These are phyloP conservation scores for Quercus parvula DNA, from an alignment of 306 rosid species.

Conservation along the genomic window DNA sequence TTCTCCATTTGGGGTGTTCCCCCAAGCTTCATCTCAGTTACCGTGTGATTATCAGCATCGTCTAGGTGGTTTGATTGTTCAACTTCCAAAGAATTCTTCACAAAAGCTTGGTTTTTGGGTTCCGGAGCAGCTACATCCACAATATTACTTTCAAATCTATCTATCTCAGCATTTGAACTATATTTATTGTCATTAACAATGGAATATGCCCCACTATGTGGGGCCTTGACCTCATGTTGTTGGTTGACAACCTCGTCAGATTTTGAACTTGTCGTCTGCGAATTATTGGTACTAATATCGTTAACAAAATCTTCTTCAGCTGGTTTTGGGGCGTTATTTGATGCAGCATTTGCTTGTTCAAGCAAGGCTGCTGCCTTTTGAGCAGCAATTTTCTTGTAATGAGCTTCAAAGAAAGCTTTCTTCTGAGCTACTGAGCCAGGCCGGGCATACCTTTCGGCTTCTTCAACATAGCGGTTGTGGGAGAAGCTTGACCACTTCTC, in stretches of 20 bases:
- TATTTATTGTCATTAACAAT: neutral
- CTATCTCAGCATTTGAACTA: slow-evolving; percentile 24
- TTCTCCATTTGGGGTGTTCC: slow-evolving; percentile 40
- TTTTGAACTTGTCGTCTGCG: slow-evolving; percentile 17
- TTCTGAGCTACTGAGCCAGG: slow-evolving; percentile 98
- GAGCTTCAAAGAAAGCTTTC: slow-evolving; percentile 99
- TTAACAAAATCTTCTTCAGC: slow-evolving; percentile 4
- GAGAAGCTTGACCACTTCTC: slow-evolving; percentile 90
- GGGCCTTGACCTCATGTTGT: slow-evolving; percentile 28
- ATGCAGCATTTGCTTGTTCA: slow-evolving; percentile 53
- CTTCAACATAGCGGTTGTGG: slow-evolving; percentile 88
- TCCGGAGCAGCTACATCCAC: slow-evolving; percentile 29
- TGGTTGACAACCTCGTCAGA: slow-evolving; percentile 22
- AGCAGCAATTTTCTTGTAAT: slow-evolving; percentile 91
- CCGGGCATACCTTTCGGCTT: slow-evolving; percentile 74
- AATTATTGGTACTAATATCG: neutral
- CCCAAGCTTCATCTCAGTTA: slow-evolving; percentile 30
- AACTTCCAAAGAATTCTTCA: slow-evolving; percentile 30
- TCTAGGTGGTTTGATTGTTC: slow-evolving; percentile 35
- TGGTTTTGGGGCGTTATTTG: slow-evolving; percentile 17
- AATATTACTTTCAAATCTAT: slow-evolving; percentile 22
- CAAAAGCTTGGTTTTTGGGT: slow-evolving; percentile 23
- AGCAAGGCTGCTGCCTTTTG: slow-evolving; percentile 75
- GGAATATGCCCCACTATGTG: slow-evolving; percentile 4
- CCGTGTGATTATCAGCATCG: slow-evolving; percentile 28